Evolutionary conservation across 2,329 filamentous ascomycete genomes (phyloP).

Genomic region (Raffaelea ambrosiae): DNA sequence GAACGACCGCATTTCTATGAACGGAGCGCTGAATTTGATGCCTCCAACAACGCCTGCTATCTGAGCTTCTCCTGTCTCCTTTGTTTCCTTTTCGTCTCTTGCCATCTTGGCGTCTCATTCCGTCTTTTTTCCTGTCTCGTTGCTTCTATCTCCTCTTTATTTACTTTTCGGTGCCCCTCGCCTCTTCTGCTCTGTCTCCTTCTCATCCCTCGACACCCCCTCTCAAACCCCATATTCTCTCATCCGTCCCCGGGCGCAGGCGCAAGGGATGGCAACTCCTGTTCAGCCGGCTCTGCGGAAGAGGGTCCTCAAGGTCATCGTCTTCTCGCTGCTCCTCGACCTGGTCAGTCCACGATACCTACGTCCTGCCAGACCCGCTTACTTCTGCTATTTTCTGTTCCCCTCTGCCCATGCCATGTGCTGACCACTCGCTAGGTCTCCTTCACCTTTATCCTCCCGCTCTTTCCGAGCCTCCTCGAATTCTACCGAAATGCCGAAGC

Average conservation of each 20-base stretch:
- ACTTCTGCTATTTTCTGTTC: not conserved
- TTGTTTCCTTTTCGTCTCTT: not conserved
- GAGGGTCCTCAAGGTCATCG: slow-evolving; percentile 77
- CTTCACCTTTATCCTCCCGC: slow-evolving; percentile 94
- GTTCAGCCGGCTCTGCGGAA: slow-evolving; percentile 49
- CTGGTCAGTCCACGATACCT: slow-evolving; percentile 55
- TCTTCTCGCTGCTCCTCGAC: slow-evolving; percentile 82
- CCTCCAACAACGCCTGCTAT: too few relatives aligned
- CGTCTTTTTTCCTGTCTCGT: not conserved
- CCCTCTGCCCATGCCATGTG: not conserved
- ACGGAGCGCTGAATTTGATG: too few relatives aligned
- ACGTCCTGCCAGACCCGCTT: not conserved
- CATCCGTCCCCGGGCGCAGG: not conserved
- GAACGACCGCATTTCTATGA: too few relatives aligned
- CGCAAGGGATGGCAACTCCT: not conserved
- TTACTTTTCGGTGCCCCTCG: too few relatives aligned
- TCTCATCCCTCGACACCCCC: too few relatives aligned
- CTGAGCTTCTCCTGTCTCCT: too few relatives aligned
- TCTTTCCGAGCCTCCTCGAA: slow-evolving; percentile 90
- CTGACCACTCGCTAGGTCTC: slow-evolving; percentile 59
- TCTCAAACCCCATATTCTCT: too few relatives aligned
- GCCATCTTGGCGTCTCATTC: not conserved
- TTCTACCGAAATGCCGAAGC: slow-evolving; percentile 88
- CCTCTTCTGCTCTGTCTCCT: too few relatives aligned
- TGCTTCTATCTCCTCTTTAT: too few relatives aligned